phyloP scores from a whole-genome alignment of 1,284 basidiomycete species.

The Schizophyllum amplum region DNA sequence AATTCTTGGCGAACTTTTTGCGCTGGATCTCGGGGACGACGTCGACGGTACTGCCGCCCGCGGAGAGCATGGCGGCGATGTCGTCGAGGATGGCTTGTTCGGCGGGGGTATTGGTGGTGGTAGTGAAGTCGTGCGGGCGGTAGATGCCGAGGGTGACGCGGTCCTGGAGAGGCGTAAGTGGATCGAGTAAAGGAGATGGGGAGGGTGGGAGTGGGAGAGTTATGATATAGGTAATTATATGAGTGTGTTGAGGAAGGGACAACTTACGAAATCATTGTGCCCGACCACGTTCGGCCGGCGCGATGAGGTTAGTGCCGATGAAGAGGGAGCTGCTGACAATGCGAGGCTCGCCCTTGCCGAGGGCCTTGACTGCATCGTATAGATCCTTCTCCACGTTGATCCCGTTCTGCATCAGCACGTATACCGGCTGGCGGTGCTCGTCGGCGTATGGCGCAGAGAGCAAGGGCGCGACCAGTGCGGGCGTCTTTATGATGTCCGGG shows the following conservation, averaged over 20 bases:
- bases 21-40: slow-evolving; percentile 54
- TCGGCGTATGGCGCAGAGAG: slow-evolving; percentile 43
- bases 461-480: slow-evolving; percentile 50
- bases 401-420: slow-evolving; percentile 73
- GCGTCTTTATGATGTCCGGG: slow-evolving; percentile 57
- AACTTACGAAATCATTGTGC: slow-evolving; percentile 44
- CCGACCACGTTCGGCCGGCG: slow-evolving; percentile 40
- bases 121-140: slow-evolving; percentile 34
- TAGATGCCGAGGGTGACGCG: slow-evolving; percentile 46
- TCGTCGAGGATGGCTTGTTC: slow-evolving; percentile 38
- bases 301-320: slow-evolving; percentile 42
- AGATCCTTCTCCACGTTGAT: slow-evolving; percentile 67
- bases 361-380: slow-evolving; percentile 40
- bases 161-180: slow-evolving; percentile 30
- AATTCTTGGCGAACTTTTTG: slow-evolving; percentile 54
- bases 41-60: slow-evolving; percentile 39
- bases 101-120: slow-evolving; percentile 31
- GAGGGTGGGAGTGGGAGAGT: neutral
- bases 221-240: neutral
- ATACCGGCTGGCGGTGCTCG: slow-evolving; percentile 43
- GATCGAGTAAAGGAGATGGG: neutral
- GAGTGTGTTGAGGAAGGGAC: neutral
- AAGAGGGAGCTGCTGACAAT: slow-evolving; percentile 49
- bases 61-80: slow-evolving; percentile 35
- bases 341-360: slow-evolving; percentile 34